phyloP scores from a whole-genome alignment of 75 land plant species.

The Adiantum capillusveneris region DNA sequence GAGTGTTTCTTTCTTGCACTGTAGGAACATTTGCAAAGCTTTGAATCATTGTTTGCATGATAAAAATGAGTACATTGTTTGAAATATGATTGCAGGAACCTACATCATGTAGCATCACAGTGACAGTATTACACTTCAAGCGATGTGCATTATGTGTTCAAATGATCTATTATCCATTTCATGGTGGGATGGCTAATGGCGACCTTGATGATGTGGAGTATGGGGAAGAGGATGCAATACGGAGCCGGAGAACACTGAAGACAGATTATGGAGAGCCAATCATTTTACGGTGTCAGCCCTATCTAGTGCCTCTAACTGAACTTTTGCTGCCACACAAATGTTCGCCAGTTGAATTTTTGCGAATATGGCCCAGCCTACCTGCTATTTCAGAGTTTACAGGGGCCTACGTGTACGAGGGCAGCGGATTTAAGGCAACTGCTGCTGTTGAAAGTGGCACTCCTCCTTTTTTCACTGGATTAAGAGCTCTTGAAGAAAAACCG shows the following conservation, averaged over 20 bases:
- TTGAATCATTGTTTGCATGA: too few relatives aligned
- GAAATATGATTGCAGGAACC: constrained; percentile 57
- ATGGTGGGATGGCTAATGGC: constrained; percentile 55
- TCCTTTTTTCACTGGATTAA: constrained; percentile 76
- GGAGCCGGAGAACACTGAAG: constrained; percentile 53
- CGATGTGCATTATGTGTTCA: constrained; percentile 92
- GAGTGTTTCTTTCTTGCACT: too few relatives aligned
- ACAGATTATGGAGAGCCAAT: constrained; percentile 92
- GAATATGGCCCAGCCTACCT: constrained; percentile 97
- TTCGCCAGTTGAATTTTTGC: constrained; percentile 97
- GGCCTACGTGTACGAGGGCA: constrained; percentile 82
- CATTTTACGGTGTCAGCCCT: constrained; percentile 81
- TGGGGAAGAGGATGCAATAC: constrained; percentile 60
- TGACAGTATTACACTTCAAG: constrained; percentile 87
- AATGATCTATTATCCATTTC: constrained; percentile 83
- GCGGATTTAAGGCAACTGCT: constrained; percentile 85
- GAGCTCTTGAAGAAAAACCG: constrained; percentile 75
- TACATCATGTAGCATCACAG: constrained; percentile 74
- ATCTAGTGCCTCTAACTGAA: constrained; percentile 83
- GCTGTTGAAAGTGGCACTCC: constrained; percentile 70
- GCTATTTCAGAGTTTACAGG: constrained; percentile 92
- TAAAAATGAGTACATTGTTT: too few relatives aligned
- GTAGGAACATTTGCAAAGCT: too few relatives aligned
- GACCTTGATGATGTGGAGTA: constrained; percentile 67
- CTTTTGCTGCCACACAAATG: constrained; percentile 75